Percentiles rank a stretch among this genome's conserved stretches.
phyloP scores from a whole-genome alignment of 805 yeast species.

The Jamesozyma piceae region DNA sequence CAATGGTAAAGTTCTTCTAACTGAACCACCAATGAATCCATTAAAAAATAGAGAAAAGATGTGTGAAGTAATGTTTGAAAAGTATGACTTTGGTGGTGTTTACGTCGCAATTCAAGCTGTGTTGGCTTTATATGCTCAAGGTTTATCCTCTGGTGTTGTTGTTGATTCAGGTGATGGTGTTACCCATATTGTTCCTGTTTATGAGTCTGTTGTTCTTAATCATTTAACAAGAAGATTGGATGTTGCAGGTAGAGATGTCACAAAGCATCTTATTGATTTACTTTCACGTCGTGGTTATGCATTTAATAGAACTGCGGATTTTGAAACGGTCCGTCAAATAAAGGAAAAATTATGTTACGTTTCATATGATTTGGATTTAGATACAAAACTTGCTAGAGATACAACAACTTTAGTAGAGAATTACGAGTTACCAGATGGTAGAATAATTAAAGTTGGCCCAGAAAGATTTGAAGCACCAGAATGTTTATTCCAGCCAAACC shows the following conservation, averaged over 20 bases:
- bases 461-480: conserved; percentile 69
- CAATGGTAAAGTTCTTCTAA: conserved; percentile 74
- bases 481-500: conserved; percentile 89
- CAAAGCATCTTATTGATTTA: conserved; percentile 87
- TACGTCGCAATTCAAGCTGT: conserved; percentile 97
- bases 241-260: conserved; percentile 97
- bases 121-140: conserved; percentile 95
- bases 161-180: conserved; percentile 95
- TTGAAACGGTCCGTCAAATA: conserved; percentile 95
- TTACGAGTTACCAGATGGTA: conserved; percentile 93
- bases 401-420: conserved; percentile 91
- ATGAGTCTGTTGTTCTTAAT: conserved; percentile 91
- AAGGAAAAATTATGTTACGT: conserved; percentile 95
- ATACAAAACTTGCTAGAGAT: conserved; percentile 76
- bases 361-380: conserved; percentile 86
- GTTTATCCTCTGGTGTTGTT: conserved; percentile 91
- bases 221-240: conserved; percentile 87
- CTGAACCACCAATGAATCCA: conserved; percentile 98
- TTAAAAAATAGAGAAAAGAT: conserved; percentile 79
- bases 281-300: conserved; percentile 94
- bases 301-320: conserved; percentile 96
- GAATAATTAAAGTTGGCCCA: conserved; percentile 86
- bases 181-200: conserved; percentile 96
- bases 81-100: conserved; percentile 84
- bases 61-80: conserved; percentile 93